phyloP scores from a whole-genome alignment of 2,329 filamentous ascomycete species.

The Nigrospora sphaerica region DNA sequence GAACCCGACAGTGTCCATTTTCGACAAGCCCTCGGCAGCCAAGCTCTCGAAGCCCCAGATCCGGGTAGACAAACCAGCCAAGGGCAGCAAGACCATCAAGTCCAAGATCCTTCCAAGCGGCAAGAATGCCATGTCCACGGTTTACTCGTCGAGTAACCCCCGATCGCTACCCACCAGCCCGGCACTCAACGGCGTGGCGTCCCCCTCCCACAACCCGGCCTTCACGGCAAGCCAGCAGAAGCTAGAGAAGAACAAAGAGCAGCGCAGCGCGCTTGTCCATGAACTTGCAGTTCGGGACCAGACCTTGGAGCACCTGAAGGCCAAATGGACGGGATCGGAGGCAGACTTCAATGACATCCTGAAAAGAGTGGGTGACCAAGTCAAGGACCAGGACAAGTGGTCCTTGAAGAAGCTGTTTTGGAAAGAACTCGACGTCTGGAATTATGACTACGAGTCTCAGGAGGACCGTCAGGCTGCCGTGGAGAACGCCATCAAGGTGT shows the following conservation, averaged over 20 bases:
- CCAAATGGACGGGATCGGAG: conserved; percentile 43
- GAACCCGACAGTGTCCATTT: conserved; percentile 42
- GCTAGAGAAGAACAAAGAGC: conserved; percentile 46
- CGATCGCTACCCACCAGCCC: conserved; percentile 48
- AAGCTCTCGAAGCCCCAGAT: conserved; percentile 6
- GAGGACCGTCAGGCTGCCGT: conserved; percentile 53
- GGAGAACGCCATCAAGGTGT: conserved; percentile 53
- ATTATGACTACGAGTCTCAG: conserved; percentile 46
- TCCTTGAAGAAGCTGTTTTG: conserved; percentile 49
- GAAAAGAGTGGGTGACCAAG: conserved; percentile 48
- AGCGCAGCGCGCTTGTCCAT: conserved; percentile 49
- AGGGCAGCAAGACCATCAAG: conserved; percentile 20
- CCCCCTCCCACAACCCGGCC: conserved; percentile 49
- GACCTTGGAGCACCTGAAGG: conserved; percentile 38
- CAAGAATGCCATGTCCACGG: conserved; percentile 33
- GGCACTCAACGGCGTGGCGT: conserved; percentile 44
- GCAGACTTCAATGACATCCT: conserved; percentile 48
- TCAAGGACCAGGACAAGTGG: conserved; percentile 39
- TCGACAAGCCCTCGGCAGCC: conserved; percentile 28
- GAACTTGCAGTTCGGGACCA: conserved; percentile 50
- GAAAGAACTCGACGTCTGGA: conserved; percentile 60
- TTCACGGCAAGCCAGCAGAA: conserved; percentile 44
- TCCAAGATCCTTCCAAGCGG: conserved; percentile 19
- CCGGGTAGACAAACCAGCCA: conserved; percentile 16
- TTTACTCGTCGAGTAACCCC: conserved; percentile 31